Evolutionary conservation across 805 yeast species (phyloP).

Genomic region (Vanderwaltozyma tropicalis): DNA sequence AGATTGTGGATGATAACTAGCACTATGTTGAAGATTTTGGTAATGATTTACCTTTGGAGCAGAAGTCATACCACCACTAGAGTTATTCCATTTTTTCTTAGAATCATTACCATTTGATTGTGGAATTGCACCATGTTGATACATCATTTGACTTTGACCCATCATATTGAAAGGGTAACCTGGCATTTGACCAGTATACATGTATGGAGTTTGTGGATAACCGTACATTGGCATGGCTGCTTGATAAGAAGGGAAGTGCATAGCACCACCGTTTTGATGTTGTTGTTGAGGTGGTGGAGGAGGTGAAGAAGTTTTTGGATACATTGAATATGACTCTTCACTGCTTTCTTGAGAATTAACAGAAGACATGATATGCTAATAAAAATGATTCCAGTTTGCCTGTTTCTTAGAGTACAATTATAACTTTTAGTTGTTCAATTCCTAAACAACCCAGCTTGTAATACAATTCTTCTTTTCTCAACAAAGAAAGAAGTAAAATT

Average conservation of each 20-base stretch:
- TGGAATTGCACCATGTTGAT: constrained; percentile 11
- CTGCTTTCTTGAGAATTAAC: constrained; percentile 6
- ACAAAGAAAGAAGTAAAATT: too few relatives aligned
- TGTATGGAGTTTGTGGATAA: constrained; percentile 21
- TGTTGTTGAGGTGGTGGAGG: constrained; percentile 17
- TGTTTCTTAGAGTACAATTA: too few relatives aligned
- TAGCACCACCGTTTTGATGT: constrained; percentile 19
- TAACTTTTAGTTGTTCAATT: too few relatives aligned
- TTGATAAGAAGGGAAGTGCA: constrained; percentile 23
- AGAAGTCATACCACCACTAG: constrained; percentile 2
- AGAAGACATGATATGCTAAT: constrained; percentile 1
- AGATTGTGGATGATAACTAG: constrained; percentile 5
- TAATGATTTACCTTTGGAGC: constrained; percentile 4
- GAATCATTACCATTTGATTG: constrained; percentile 8
- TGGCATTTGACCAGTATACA: constrained; percentile 21
- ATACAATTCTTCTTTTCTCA: too few relatives aligned
- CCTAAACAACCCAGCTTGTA: too few relatives aligned
- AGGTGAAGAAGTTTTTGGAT: constrained; percentile 26
- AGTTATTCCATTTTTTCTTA: constrained; percentile 20
- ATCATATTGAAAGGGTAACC: constrained; percentile 22
- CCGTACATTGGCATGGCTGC: constrained; percentile 23
- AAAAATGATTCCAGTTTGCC: too few relatives aligned
- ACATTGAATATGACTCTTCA: constrained; percentile 29
- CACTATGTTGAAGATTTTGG: constrained; percentile 12
- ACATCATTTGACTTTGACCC: constrained; percentile 22